Evolutionary conservation across 805 yeast genomes (phyloP), one percentile per base, ranked within the genome.

Genomic region (Cyberlindnera galapagoensis): DNA sequence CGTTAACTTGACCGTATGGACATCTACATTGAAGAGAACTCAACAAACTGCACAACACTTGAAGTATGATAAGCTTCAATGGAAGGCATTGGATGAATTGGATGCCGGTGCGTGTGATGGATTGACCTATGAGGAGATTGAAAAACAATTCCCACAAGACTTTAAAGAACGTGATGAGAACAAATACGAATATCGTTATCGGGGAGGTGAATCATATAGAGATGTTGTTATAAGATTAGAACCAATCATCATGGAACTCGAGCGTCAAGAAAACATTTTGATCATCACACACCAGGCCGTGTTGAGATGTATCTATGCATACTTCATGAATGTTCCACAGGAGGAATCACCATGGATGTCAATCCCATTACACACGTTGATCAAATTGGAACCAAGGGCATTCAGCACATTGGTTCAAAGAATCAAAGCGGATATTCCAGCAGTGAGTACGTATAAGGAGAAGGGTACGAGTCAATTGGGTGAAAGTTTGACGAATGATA

Each of bases 301-400:
- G 9, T 66, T 92, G 44, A 73, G 99, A 50, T 92, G 99, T 54
- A 79, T 92, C 32, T 92, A 92, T 59, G 97, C 98, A 7, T 92
- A 92, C 59, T 92, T 88, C 54, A 92, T 92, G 97, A 90, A 92
- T 54, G 94, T 92, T 13, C 96, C 97, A 5, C 97, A 90, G 57
- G 96, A 90, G 49, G 90, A 86, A 56, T 75, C 88, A 37, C 99
- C 99, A 5, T 92, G 98, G 98, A 87, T 92, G 95, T 85, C 94
- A 24, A 94, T 92, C 38, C 99, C 99, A 6, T 65, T 92, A 48
- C 99, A 92, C 54, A 92, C 98, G 0, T 63, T 92, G 55, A 92
- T 92, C 50, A 82, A 86, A 53, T 65, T 92, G 42, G 97, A 92
- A 56, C 96, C 97, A n/a, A 70, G 94, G 36, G 96, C 98, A 1